Conservation (phyloP, 768 basidiomycete genomes). For the Cantharellus cinnabarinus region DNA sequence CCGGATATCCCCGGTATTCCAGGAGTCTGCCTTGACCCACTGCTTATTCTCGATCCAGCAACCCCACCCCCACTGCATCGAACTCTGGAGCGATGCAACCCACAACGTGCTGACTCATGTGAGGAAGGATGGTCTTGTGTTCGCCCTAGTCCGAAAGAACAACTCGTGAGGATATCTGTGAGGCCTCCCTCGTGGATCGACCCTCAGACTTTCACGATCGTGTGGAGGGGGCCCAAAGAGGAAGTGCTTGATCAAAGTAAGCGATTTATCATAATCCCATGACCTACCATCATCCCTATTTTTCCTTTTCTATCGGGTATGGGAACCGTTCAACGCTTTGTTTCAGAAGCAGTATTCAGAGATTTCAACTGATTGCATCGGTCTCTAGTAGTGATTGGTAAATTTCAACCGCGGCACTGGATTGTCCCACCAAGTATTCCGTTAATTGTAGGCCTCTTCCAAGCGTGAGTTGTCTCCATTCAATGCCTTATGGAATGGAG, state of each 20-base stretch:
- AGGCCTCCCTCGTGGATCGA: neutral
- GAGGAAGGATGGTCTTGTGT: neutral
- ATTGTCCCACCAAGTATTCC: neutral
- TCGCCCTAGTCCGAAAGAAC: neutral
- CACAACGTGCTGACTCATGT: neutral
- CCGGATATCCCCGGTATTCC: neutral
- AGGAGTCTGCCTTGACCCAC: neutral
- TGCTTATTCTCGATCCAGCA: neutral
- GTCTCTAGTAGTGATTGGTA: neutral
- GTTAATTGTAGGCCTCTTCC: too few relatives aligned
- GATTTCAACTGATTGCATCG: too few relatives aligned
- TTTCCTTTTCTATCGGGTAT: neutral
- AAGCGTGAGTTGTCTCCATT: too few relatives aligned
- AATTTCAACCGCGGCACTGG: neutral
- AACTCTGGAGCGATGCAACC: neutral
- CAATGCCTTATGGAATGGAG: too few relatives aligned
- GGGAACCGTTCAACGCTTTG: too few relatives aligned
- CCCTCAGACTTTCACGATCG: neutral
- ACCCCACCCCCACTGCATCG: neutral
- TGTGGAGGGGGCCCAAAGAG: neutral
- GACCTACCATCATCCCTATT: neutral
- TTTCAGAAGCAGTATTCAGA: too few relatives aligned
- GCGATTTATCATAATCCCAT: neutral
- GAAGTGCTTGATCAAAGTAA: conserved; percentile 1
- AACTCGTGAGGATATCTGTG: neutral